Conservation (phyloP, 495 filamentous ascomycete genomes). For the Podospora sp. region DNA sequence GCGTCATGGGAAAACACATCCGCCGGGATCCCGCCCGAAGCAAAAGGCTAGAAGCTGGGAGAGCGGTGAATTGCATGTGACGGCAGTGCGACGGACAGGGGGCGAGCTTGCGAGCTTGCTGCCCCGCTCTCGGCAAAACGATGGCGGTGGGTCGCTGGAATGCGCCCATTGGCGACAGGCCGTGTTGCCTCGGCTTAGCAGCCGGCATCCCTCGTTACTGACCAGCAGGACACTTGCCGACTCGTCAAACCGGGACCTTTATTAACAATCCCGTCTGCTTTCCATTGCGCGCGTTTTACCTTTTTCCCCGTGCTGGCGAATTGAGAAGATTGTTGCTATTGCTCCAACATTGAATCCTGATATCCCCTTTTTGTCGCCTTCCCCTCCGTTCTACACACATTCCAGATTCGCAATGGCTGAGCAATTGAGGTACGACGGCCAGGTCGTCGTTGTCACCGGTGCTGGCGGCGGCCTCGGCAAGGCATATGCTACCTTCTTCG, state of each 20-base stretch:
- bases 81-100: constrained; percentile 13
- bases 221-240: constrained; percentile 7
- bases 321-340: background rate
- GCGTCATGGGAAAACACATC: constrained; percentile 23
- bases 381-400: constrained; percentile 13
- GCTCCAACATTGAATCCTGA: background rate
- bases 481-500: constrained; percentile 91
- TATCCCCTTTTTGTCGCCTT: background rate
- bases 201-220: constrained; percentile 11
- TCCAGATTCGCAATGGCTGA: constrained; percentile 63
- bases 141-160: constrained; percentile 9
- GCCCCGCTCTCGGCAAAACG: constrained; percentile 26
- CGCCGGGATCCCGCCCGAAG: constrained; percentile 6
- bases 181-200: constrained; percentile 22
- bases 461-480: constrained; percentile 94
- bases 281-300: constrained; percentile 1
- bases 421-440: constrained; percentile 86
- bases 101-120: constrained; percentile 3
- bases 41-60: background rate
- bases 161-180: constrained; percentile 8
- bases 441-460: constrained; percentile 95
- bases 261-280: constrained; percentile 18
- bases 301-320: constrained; percentile 11
- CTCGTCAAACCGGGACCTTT: constrained; percentile 12
- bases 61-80: constrained; percentile 20